Evolutionary conservation across 306 rosid genomes (phyloP).

Genomic region (Vigna mungo): DNA sequence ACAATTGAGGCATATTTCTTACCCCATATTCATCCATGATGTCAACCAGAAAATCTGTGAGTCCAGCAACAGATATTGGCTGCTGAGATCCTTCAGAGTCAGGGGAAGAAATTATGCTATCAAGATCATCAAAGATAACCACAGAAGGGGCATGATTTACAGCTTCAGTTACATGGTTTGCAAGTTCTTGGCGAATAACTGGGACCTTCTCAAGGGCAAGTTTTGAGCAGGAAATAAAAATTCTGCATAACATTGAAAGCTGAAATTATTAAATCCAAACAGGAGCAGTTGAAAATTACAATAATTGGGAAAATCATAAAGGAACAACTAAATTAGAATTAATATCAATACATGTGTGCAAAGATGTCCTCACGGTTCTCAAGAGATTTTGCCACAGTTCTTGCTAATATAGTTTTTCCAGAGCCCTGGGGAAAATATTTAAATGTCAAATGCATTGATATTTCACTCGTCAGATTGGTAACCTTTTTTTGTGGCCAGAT

Average conservation of each 20-base stretch:
- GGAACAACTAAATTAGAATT: slow-evolving; percentile 27
- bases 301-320: slow-evolving; percentile 28
- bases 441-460: slow-evolving; percentile 31
- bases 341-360: slow-evolving; percentile 74
- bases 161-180: slow-evolving; percentile 79
- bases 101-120: slow-evolving; percentile 74
- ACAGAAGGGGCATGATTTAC: slow-evolving; percentile 91
- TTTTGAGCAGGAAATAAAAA: slow-evolving; percentile 81
- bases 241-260: slow-evolving; percentile 60
- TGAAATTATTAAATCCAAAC: slow-evolving; percentile 40
- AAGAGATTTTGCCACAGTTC: slow-evolving; percentile 76
- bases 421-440: slow-evolving; percentile 72
- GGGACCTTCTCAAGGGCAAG: slow-evolving; percentile 80
- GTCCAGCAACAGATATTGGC: slow-evolving; percentile 65
- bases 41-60: slow-evolving; percentile 73
- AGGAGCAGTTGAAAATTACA: slow-evolving; percentile 21
- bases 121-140: slow-evolving; percentile 88
- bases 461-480: slow-evolving; percentile 22
- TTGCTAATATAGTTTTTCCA: slow-evolving; percentile 85
- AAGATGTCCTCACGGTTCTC: slow-evolving; percentile 69
- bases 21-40: slow-evolving; percentile 92
- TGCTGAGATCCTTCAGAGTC: slow-evolving; percentile 82
- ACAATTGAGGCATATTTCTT: slow-evolving; percentile 39
- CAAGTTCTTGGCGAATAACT: slow-evolving; percentile 66
- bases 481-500: not conserved